These are phyloP conservation scores for Amaranthus tricolor DNA, from an alignment of 179 eudicot genomes.

Conservation along the genomic window DNA sequence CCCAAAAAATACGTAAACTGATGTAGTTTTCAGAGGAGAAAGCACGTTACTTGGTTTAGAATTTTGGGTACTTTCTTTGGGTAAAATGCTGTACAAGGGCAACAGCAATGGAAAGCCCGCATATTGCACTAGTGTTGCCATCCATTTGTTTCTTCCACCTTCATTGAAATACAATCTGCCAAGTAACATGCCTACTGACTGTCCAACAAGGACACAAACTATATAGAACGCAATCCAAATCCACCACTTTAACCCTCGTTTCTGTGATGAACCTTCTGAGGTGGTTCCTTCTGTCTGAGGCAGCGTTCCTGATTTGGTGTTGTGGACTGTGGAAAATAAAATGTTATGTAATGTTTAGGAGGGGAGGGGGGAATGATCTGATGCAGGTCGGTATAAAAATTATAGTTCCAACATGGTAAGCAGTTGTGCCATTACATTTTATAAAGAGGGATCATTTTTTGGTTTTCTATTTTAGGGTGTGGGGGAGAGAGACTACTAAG, in stretches of 20 bases:
- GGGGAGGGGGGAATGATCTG: not conserved
- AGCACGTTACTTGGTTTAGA: not conserved
- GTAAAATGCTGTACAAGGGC: conserved; percentile 41
- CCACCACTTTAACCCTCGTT: conserved; percentile 41
- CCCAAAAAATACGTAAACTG: conserved; percentile 47
- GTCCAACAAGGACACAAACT: conserved; percentile 47
- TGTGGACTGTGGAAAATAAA: conserved; percentile 7
- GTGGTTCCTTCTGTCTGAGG: not conserved
- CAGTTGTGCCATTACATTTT: not conserved
- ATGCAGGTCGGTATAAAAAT: not conserved
- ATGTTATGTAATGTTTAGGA: not conserved
- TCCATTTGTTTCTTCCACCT: conserved; percentile 72
- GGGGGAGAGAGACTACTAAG: not conserved
- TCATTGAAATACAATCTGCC: conserved; percentile 58
- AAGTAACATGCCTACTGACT: conserved; percentile 43
- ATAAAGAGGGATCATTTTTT: not conserved
- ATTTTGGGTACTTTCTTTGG: conserved; percentile 6
- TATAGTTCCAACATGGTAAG: not conserved
- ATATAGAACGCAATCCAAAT: conserved; percentile 37
- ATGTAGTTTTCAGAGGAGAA: conserved; percentile 15
- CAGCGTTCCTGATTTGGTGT: not conserved
- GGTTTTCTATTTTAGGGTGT: not conserved
- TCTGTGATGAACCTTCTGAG: not conserved
- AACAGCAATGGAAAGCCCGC: conserved; percentile 58
- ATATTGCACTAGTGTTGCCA: conserved; percentile 50